A percentile compares a stretch with the other conserved stretches of the same genome.
These are phyloP conservation scores for Pleurotus pulmonarius DNA, from an alignment of 768 basidiomycete genomes.

Conservation along the genomic window DNA sequence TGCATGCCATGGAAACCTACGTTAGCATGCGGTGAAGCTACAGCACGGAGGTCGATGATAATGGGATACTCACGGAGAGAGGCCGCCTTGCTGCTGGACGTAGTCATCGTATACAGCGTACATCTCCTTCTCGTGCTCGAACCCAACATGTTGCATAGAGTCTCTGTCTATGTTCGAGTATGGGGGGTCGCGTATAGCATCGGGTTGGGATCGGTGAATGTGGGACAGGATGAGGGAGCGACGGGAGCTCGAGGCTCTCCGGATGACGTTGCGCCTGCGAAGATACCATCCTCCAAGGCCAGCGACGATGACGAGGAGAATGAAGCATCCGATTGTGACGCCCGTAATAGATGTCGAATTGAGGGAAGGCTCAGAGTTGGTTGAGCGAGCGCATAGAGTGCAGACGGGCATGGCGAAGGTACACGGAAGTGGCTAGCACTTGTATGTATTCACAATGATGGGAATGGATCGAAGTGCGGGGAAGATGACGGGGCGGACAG, in stretches of 20 bases:
- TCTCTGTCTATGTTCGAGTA: not conserved
- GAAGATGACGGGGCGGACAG: not conserved
- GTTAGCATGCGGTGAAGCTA: not conserved
- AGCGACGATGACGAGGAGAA: not conserved
- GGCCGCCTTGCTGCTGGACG: constrained; percentile 1
- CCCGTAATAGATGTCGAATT: not conserved
- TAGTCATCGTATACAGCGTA: not conserved
- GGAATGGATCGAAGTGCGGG: not conserved
- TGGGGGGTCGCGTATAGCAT: not conserved
- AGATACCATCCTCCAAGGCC: not conserved
- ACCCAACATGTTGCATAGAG: not conserved
- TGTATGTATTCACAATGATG: not conserved
- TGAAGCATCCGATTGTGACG: not conserved
- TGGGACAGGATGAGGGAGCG: not conserved
- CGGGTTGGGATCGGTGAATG: not conserved
- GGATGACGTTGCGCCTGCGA: not conserved
- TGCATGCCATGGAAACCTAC: not conserved
- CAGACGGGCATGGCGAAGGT: not conserved
- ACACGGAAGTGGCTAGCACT: not conserved
- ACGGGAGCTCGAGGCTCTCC: not conserved
- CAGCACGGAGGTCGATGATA: not conserved
- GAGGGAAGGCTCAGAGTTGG: not conserved
- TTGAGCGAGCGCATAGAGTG: not conserved
- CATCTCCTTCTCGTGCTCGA: constrained; percentile 3
- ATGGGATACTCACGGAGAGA: constrained; percentile 3